Evolutionary conservation across 2,329 filamentous ascomycete genomes (phyloP), one percentile per base, ranked within the genome.

Genomic region (Dendrostoma leiphaemia): DNA sequence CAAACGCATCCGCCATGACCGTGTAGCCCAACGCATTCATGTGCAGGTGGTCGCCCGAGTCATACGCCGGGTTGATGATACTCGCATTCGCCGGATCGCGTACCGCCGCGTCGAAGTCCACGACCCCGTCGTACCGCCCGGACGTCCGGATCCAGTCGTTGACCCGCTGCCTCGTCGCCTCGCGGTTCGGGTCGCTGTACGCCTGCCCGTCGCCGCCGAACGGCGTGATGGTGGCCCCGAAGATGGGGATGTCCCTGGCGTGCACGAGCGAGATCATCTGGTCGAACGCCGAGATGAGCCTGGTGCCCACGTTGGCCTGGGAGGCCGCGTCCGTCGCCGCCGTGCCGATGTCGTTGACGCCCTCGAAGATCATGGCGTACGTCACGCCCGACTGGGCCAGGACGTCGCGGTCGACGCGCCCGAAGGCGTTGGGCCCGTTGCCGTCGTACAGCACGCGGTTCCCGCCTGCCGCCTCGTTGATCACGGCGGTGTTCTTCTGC

Each of bases 301-400:
- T 61, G 38, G 78, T 71, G 28, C 74, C 79, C 1, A 82, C 67
- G 2, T 62, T 60, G 0, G 61, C 58, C 60, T 85, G 82, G 0
- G 73, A 68, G 0, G 63, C 65, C 0, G 65, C 47, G 6, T 75
- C 74, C 0, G 75, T 60, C 0, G 64, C 64, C 0, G 78, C 78
- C 1, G 70, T 74, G 34, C 84, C 84, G 55, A 88, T 84, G 62
- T 87, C 84, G 62, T 86, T 86, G 34, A 87, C 80, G 17, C 84
- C 84, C 62, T 84, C 79, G 64, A 82, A 86, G 26, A 87, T 67
- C 64, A 87, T 72, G 29, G 75, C 79, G 64, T 82, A 85, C 35
- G 70, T 67, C 6, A 84, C 75, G 3, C 75, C 77, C 0, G 76
- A 67, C 37, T 84, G 82, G 0, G 80, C 70, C 3, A 86, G 71